Base-by-base conservation (phyloP, 371 early-diverging fungal genomes). In the Nematocida parisii region DNA sequence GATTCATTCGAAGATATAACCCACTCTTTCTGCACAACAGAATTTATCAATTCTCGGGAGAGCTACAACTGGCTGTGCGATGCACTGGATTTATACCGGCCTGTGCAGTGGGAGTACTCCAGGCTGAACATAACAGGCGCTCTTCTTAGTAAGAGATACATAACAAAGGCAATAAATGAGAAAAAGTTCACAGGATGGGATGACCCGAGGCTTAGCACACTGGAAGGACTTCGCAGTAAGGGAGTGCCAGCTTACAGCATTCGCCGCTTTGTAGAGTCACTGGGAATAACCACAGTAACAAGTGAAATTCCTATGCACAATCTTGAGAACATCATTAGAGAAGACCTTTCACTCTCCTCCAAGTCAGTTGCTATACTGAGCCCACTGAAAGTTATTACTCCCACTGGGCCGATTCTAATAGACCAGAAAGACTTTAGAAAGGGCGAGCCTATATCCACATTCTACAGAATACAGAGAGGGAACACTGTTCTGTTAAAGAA, bases 1-100 rank as follows among this genome's bases (percentile, higher is more conserved):
- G 99, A 99, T 87, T 97, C 97, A 3, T 91, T 99, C 82, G 99
- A 99, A 86, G 95, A 98, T 89, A 97, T 99, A 73, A 96, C 97
- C 1, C 99, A 99, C 86, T 95, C 96, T 22, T 91, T 99, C 81
- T 97, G 99, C 89, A 97, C 98, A 2, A 90, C 92, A 56, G 99
- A 99, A 88, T 99, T 98, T 87, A 90, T 87, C 77, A 92, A 91
- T 84, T 92, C 95, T 39, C 91, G 96, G 74, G 92, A 92, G 81
- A 93, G 94, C 56, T 99, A 99, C 88, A 95, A 97, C 88, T 99
- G 99, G 99, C 91, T 99, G 44, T 92, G 94, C 60, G 95, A 98
- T 85, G 94, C 95, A 39, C 90, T 97, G 52, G 95, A 95, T 83
- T 89, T 99, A 0, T 98, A 97, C 89, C 96, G 96, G 89, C 98